Evolutionary conservation across 345 rosid species (phyloP).

Genomic region (Hevea brasiliensis): DNA sequence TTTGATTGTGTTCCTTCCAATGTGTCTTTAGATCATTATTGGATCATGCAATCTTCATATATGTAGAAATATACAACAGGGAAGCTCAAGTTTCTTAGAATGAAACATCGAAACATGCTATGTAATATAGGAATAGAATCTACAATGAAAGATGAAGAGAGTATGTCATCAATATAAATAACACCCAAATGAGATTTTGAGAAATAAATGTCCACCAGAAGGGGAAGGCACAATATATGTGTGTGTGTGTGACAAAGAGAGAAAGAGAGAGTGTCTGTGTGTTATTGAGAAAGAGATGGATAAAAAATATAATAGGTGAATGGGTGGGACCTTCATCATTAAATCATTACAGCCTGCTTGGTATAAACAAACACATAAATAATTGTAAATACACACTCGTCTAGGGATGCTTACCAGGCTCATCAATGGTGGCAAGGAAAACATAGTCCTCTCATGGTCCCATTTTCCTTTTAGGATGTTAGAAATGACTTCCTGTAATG

Average conservation of each 20-base stretch:
- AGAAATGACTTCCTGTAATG: slow-evolving; percentile 56
- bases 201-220: neutral
- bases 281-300: neutral
- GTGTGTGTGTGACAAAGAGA: too few relatives aligned
- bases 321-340: neutral
- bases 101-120: neutral
- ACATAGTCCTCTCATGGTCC: slow-evolving; percentile 86
- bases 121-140: neutral
- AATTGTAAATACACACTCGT: neutral
- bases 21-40: too few relatives aligned
- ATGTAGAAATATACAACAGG: neutral
- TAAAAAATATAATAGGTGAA: neutral
- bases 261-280: too few relatives aligned
- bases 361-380: neutral
- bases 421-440: slow-evolving; percentile 94
- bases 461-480: slow-evolving; percentile 65
- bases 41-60: slow-evolving; percentile 1
- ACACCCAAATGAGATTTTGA: neutral
- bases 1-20: neutral
- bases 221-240: neutral
- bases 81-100: slow-evolving; percentile 1
- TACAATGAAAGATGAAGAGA: slow-evolving; percentile 4
- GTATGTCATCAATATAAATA: neutral
- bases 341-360: neutral
- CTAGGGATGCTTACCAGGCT: slow-evolving; percentile 42